phyloP scores from a whole-genome alignment of 495 filamentous ascomycete genomes.

The Endocarpon pusillum region DNA sequence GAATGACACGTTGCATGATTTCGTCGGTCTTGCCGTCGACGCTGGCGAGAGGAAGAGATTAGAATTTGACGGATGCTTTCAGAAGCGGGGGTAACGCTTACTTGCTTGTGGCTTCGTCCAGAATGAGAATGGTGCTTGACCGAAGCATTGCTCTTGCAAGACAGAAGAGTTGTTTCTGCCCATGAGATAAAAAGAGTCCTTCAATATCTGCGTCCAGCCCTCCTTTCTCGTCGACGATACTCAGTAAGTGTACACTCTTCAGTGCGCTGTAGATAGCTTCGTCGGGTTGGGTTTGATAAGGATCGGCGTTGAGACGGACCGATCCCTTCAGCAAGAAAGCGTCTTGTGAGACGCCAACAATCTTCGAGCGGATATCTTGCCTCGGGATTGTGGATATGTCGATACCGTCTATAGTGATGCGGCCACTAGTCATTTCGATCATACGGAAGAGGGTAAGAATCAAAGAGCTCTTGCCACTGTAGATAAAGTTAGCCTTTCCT shows the following conservation, averaged over 20 bases:
- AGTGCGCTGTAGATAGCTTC: slow-evolving; percentile 29
- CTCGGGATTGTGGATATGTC: slow-evolving; percentile 30
- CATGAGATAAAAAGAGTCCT: slow-evolving; percentile 34
- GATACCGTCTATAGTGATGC: slow-evolving; percentile 30
- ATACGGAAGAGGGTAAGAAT: slow-evolving; percentile 37
- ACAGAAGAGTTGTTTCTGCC: slow-evolving; percentile 47
- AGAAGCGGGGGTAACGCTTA: slow-evolving; percentile 11
- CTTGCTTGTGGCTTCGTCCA: slow-evolving; percentile 37
- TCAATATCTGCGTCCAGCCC: slow-evolving; percentile 34
- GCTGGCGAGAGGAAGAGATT: slow-evolving; percentile 9
- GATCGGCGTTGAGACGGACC: slow-evolving; percentile 30
- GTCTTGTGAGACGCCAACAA: slow-evolving; percentile 40
- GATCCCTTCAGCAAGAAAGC: slow-evolving; percentile 34
- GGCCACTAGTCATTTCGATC: slow-evolving; percentile 26
- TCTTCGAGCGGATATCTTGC: slow-evolving; percentile 26
- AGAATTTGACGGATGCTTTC: background rate
- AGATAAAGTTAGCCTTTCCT: slow-evolving; percentile 1
- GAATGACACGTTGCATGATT: slow-evolving; percentile 41
- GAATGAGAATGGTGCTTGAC: slow-evolving; percentile 26
- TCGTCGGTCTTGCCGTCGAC: slow-evolving; percentile 39
- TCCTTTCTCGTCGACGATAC: slow-evolving; percentile 30
- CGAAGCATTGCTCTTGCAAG: slow-evolving; percentile 44
- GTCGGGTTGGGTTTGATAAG: slow-evolving; percentile 14
- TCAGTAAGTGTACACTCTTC: slow-evolving; percentile 29
- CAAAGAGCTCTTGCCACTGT: slow-evolving; percentile 32